Percentiles rank a stretch among this genome's conserved stretches.
phyloP scores from a whole-genome alignment of 2,329 filamentous ascomycete genomes.

The Fusarium dimerum region DNA sequence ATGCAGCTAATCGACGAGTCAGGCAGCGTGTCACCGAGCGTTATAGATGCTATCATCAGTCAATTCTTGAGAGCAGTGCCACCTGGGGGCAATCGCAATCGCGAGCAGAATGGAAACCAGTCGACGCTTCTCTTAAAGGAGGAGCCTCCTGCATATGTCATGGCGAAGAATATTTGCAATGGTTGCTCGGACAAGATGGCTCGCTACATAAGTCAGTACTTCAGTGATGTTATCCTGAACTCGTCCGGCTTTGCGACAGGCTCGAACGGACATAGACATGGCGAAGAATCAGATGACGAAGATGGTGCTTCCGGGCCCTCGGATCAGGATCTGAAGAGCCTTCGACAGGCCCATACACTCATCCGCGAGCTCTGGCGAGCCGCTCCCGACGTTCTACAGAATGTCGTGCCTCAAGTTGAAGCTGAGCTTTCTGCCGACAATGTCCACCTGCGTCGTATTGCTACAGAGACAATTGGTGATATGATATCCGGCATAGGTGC shows the following conservation, averaged over 20 bases:
- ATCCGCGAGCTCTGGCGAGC: slow-evolving; percentile 94
- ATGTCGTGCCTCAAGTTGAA: slow-evolving; percentile 92
- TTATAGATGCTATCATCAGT: slow-evolving; percentile 90
- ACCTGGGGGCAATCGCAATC: slow-evolving; percentile 61
- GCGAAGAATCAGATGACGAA: slow-evolving; percentile 67
- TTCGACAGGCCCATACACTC: slow-evolving; percentile 85
- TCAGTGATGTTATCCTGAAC: slow-evolving; percentile 94
- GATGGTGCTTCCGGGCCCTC: slow-evolving; percentile 63
- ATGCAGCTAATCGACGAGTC: slow-evolving; percentile 87
- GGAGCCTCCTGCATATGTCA: slow-evolving; percentile 89
- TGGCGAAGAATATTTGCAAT: slow-evolving; percentile 94
- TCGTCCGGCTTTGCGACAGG: slow-evolving; percentile 64
- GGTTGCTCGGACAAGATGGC: slow-evolving; percentile 91
- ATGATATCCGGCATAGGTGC: slow-evolving; percentile 93
- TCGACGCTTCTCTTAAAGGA: slow-evolving; percentile 83
- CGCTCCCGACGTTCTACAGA: slow-evolving; percentile 82
- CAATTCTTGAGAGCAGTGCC: slow-evolving; percentile 91
- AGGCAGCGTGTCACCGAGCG: slow-evolving; percentile 70
- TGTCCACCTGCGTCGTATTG: slow-evolving; percentile 79
- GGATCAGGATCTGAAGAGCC: slow-evolving; percentile 82
- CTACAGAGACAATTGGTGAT: slow-evolving; percentile 92
- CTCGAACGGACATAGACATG: slow-evolving; percentile 57
- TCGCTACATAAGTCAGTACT: slow-evolving; percentile 91
- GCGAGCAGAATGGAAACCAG: slow-evolving; percentile 72
- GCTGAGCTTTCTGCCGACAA: slow-evolving; percentile 91